Conservation (phyloP, 2,329 filamentous ascomycete genomes). For the Fusarium sp. region DNA sequence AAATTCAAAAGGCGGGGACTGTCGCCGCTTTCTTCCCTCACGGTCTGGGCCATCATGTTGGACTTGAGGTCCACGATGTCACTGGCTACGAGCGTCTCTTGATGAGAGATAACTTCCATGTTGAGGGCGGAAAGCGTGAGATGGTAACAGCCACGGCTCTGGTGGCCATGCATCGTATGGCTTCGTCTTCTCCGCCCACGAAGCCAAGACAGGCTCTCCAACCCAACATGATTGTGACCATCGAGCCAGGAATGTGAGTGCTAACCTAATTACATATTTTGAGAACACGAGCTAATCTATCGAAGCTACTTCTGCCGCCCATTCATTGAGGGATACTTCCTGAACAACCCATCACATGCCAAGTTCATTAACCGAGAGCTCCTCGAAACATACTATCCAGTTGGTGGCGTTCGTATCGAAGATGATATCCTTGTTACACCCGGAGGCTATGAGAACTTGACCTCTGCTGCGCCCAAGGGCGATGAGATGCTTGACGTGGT, state of each 20-base stretch:
- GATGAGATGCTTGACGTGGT: constrained; percentile 76
- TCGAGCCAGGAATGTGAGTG: constrained; percentile 78
- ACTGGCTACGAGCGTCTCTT: constrained; percentile 56
- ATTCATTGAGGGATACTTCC: constrained; percentile 78
- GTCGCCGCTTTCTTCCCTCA: constrained; percentile 75
- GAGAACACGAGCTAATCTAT: constrained; percentile 1
- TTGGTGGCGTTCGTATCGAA: constrained; percentile 94
- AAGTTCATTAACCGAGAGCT: constrained; percentile 74
- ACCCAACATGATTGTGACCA: constrained; percentile 78
- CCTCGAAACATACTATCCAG: constrained; percentile 76
- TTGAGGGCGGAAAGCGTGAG: constrained; percentile 57
- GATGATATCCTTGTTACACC: constrained; percentile 87
- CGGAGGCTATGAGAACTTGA: constrained; percentile 85
- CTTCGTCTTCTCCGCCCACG: constrained; percentile 46
- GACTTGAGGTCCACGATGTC: constrained; percentile 74
- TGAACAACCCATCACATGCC: constrained; percentile 68
- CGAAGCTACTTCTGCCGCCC: constrained; percentile 78
- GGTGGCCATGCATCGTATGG: constrained; percentile 44
- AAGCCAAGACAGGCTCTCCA: constrained; percentile 59
- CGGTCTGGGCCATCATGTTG: constrained; percentile 74
- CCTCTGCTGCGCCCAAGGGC: constrained; percentile 77
- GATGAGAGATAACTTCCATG: constrained; percentile 46
- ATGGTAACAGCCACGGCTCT: constrained; percentile 55
- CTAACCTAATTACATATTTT: background rate
- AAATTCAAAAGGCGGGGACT: constrained; percentile 66